Evolutionary conservation across 2,329 filamentous ascomycete species (phyloP), one percentile per base, ranked within the genome.

Genomic region (Fusarium abutilonis): DNA sequence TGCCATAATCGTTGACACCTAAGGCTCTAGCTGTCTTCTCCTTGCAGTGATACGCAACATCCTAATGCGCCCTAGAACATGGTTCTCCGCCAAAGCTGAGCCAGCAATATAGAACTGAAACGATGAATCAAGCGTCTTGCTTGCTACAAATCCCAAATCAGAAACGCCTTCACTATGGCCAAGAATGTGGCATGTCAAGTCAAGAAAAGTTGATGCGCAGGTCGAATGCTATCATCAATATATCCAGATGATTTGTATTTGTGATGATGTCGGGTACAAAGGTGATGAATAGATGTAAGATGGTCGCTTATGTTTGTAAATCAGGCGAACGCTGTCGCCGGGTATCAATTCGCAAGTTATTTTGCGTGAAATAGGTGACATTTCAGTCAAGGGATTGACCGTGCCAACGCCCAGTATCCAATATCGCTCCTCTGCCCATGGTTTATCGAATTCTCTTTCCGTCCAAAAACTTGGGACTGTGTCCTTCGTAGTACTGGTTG

Each of bases 391-490:
- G 29, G 15, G 29, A 29, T 6, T 13, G 38, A 55, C 21, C 29
- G 15, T 17, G 21, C 42, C 40, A 42, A 53, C 44, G 34, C 14
- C 52, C 43, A 31, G 42, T 34, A 54, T 62, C 45, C 38, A 59
- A 32, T 36, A 52, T 17, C 34, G 21, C 15, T 45, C 50, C 34
- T 36, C 15, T 49, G 34, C 19, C 36, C 26, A 15, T 2, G 11
- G 26, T 38, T 60, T 59, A 75, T 56, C 75, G 68, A 28, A 84
- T 74, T 39, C 84, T 78, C 70, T 77, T 83, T 23, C 85, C 85
- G 59, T 87, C 85, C 36, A 87, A 66, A 60, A 83, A 87, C 56
- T 80, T 80, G 6, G 82, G 82, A 50, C 80, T 83, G 49, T 77
- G 76, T 5, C 71, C 70, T 17, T 85, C 79, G 52, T 83, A 83